These are phyloP conservation scores for Alternaria hordeiaustralica DNA, from an alignment of 2,329 filamentous ascomycete species.

Conservation along the genomic window DNA sequence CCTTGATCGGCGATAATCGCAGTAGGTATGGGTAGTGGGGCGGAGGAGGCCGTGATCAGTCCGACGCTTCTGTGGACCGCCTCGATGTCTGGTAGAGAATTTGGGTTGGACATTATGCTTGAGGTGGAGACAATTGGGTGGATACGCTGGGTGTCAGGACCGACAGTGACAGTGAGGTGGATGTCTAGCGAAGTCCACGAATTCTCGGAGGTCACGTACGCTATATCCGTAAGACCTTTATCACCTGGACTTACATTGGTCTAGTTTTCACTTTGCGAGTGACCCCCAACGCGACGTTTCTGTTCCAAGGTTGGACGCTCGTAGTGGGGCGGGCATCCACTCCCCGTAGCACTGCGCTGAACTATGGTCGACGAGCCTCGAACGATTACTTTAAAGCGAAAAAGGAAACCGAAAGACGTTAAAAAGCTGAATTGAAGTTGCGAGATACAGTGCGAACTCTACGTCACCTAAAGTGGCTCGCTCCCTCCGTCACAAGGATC, in stretches of 20 bases:
- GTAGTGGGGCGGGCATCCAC: background rate
- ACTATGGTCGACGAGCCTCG: background rate
- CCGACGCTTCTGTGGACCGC: background rate
- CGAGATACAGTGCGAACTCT: background rate
- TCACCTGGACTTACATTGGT: background rate
- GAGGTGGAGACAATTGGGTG: background rate
- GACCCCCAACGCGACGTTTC: background rate
- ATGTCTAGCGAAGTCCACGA: background rate
- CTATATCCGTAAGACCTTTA: background rate
- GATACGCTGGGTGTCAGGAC: background rate
- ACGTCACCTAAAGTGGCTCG: background rate
- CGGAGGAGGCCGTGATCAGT: background rate
- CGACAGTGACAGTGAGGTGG: background rate
- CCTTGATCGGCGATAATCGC: conserved; percentile 1
- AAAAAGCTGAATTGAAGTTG: background rate
- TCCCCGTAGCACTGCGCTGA: background rate
- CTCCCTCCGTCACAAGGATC: background rate
- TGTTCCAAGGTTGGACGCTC: too few relatives aligned
- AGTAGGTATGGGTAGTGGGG: background rate
- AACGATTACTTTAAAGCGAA: background rate
- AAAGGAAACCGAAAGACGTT: background rate
- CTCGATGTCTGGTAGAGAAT: background rate
- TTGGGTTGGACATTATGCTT: background rate
- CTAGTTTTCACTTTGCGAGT: background rate
- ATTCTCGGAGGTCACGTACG: background rate